Evolutionary conservation across 495 filamentous ascomycete species (phyloP).

Genomic region (Tuber melanosporum): DNA sequence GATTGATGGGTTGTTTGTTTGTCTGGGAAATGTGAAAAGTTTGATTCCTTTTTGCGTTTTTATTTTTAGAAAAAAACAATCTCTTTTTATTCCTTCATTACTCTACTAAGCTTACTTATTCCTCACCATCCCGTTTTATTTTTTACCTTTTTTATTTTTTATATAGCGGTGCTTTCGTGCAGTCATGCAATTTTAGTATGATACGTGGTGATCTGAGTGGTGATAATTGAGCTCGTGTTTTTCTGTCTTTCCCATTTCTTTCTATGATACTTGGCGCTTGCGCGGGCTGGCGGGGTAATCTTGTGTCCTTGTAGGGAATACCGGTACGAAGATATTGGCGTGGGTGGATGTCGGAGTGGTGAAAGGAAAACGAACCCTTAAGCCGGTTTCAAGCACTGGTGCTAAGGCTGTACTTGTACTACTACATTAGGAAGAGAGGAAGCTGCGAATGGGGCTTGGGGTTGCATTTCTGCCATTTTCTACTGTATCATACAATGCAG

Average conservation of each 20-base stretch:
- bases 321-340: neutral
- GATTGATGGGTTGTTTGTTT: neutral
- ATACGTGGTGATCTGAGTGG: neutral
- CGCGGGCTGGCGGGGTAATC: neutral
- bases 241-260: neutral
- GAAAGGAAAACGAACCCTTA: neutral
- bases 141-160: neutral
- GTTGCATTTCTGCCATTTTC: no score
- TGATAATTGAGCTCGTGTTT: neutral
- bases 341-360: neutral
- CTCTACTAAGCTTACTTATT: neutral
- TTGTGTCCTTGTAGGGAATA: neutral
- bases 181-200: neutral
- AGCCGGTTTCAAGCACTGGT: no score
- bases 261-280: neutral
- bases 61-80: neutral
- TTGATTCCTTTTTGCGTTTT: neutral
- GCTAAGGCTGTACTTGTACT: no score
- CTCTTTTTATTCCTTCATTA: neutral
- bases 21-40: conserved; percentile 2
- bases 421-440: no score
- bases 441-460: no score
- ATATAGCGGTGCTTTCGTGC: neutral
- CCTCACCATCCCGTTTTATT: neutral
- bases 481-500: no score